Evolutionary conservation across 805 yeast genomes (phyloP).

Genomic region (Starmerella riodocensis): DNA sequence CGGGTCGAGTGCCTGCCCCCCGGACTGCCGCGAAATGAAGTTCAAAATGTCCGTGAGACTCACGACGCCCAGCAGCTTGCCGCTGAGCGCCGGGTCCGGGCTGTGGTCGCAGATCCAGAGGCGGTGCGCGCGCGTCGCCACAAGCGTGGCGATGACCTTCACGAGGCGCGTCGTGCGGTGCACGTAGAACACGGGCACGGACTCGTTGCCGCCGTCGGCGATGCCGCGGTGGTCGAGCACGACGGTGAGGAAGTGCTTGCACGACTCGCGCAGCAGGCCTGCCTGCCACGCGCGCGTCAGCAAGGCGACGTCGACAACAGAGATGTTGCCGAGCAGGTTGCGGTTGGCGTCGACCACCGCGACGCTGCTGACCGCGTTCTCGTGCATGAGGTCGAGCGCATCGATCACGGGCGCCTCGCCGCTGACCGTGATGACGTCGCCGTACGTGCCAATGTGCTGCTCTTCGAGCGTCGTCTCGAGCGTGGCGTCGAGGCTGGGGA

Average conservation of each 20-base stretch:
- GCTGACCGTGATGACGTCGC: conserved; percentile 60
- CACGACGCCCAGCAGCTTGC: conserved; percentile 79
- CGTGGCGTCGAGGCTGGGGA: conserved; percentile 59
- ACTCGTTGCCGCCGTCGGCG: conserved; percentile 79
- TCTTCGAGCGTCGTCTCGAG: conserved; percentile 56
- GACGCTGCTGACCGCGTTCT: conserved; percentile 69
- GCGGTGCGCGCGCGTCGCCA: conserved; percentile 88
- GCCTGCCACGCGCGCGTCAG: conserved; percentile 81
- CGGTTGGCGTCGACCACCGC: conserved; percentile 79
- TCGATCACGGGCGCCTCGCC: conserved; percentile 83
- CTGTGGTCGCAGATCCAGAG: conserved; percentile 31
- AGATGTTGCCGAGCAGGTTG: conserved; percentile 76
- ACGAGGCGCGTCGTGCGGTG: conserved; percentile 66
- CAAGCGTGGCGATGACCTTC: conserved; percentile 83
- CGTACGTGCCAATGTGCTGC: conserved; percentile 55
- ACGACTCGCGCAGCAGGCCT: conserved; percentile 64
- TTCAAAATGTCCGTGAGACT: conserved; percentile 84
- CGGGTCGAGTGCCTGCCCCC: conserved; percentile 59
- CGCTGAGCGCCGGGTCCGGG: conserved; percentile 32
- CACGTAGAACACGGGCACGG: conserved; percentile 92
- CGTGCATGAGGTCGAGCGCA: conserved; percentile 75
- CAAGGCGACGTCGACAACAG: conserved; percentile 84
- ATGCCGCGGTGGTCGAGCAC: conserved; percentile 79
- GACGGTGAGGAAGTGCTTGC: conserved; percentile 76
- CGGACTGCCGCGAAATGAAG: conserved; percentile 61